Conservation (phyloP, 225 moss, liverwort and hornwort species). For the Thuidium tamariscinum region DNA sequence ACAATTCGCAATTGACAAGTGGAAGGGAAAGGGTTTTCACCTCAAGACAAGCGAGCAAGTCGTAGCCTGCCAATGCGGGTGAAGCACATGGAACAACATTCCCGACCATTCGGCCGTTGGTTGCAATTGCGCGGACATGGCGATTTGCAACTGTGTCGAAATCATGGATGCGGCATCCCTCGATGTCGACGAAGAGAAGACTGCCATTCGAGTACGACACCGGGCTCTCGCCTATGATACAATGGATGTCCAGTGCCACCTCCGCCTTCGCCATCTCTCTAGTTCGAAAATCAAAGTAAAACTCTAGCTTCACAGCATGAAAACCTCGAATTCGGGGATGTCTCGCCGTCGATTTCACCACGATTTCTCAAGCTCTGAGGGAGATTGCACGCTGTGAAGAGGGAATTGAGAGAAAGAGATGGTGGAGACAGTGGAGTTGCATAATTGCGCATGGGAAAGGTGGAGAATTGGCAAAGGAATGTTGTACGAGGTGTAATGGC, state of each 20-base stretch:
- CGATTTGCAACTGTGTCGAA: conserved; percentile 25
- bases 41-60: conserved; percentile 33
- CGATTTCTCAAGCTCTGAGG: neutral
- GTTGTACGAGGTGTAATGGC: no score
- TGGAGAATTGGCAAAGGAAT: neutral
- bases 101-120: conserved; percentile 16
- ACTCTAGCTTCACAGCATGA: neutral
- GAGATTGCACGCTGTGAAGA: neutral
- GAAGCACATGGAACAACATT: conserved; percentile 30
- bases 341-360: neutral
- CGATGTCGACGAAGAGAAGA: conserved; percentile 33
- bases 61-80: neutral
- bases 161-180: conserved; percentile 14
- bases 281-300: neutral
- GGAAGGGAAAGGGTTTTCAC: neutral
- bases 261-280: conserved; percentile 34
- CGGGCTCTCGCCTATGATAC: conserved; percentile 26
- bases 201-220: conserved; percentile 22
- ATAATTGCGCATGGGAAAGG: neutral
- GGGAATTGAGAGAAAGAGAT: neutral
- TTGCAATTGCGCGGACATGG: neutral
- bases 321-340: neutral
- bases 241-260: conserved; percentile 10
- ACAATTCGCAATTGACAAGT: neutral
- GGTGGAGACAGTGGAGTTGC: neutral